Base-by-base conservation (phyloP, 805 yeast species). In the Pichia manshurica region DNA sequence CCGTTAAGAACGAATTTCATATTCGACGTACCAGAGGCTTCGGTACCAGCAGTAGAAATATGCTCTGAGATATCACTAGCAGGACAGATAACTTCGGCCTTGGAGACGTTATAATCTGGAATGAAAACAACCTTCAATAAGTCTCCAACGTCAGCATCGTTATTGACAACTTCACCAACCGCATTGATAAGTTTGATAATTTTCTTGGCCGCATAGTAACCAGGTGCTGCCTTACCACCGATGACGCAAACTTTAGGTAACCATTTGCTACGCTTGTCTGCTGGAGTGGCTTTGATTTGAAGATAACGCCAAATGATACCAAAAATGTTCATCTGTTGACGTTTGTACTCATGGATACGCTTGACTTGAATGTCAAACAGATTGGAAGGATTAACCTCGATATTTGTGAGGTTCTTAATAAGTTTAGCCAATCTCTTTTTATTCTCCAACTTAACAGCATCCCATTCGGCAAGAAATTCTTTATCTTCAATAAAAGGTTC, bases 171-270 rank as follows among this genome's bases (percentile, higher is more conserved):
- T 5, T 78, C 81, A 29, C 86, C 82, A 34, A 88, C 96, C 46
- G 85, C 68, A 65, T 86, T 89, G 61, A 89, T 78, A 65, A 89
- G 74, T 66, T 88, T 87, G 63, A 89, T 90, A 60, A 89, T 86
- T 49, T 85, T 78, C 69, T 89, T 89, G 50, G 97, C 97, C 81
- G 89, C 87, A 70, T 87, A 89, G 66, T 89, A 89, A 55, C 97
- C 97, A n/a, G 97, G 97, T 10, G 97, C 97, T 50, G 95, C 85
- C 69, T 90, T 89, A 63, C 97, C 97, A 56, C 97, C 97, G 66
- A 90, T 81, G 51, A 89, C 77, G 38, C 81, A 76, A 48, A 86
- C 93, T 62, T 84, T 86, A 50, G 96, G 82, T 50, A 79, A 76
- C 64, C 75, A 80, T 59, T 78, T 76, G 53, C 73, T 71, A 59